Evolutionary conservation across 1,139 yeast species (phyloP).

Genomic region (Debaryomyces udenii): DNA sequence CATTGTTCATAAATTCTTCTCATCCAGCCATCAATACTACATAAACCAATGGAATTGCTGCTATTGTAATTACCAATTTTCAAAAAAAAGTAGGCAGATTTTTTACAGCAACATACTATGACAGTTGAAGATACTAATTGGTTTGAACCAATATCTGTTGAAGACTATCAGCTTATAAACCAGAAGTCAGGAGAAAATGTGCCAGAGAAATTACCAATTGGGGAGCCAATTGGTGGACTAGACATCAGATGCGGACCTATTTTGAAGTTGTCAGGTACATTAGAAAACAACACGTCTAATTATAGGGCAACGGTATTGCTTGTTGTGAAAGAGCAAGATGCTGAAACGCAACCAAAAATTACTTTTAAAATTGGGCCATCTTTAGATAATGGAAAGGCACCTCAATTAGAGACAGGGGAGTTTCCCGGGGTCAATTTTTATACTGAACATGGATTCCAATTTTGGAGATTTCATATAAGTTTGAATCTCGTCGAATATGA

Average conservation of each 20-base stretch:
- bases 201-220: constrained; percentile 31
- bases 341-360: constrained; percentile 36
- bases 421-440: constrained; percentile 50
- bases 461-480: constrained; percentile 65
- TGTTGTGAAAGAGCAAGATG: constrained; percentile 50
- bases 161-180: constrained; percentile 22
- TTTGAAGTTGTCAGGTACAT: constrained; percentile 64
- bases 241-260: constrained; percentile 77
- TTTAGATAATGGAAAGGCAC: constrained; percentile 11
- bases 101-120: constrained; percentile 11
- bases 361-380: constrained; percentile 46
- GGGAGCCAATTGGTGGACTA: constrained; percentile 34
- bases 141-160: constrained; percentile 35
- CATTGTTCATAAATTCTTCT: constrained; percentile 4
- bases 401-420: constrained; percentile 35
- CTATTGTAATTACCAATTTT: constrained; percentile 3
- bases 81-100: background rate
- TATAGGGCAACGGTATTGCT: constrained; percentile 71
- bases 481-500: constrained; percentile 50
- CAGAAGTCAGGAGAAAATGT: constrained; percentile 22
- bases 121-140: constrained; percentile 20
- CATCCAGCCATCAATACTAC: constrained; percentile 5
- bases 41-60: constrained; percentile 7
- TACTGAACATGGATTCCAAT: constrained; percentile 52
- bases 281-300: constrained; percentile 44